These are phyloP conservation scores for Xylaria palmicola DNA, from an alignment of 495 filamentous ascomycete genomes.

Conservation along the genomic window DNA sequence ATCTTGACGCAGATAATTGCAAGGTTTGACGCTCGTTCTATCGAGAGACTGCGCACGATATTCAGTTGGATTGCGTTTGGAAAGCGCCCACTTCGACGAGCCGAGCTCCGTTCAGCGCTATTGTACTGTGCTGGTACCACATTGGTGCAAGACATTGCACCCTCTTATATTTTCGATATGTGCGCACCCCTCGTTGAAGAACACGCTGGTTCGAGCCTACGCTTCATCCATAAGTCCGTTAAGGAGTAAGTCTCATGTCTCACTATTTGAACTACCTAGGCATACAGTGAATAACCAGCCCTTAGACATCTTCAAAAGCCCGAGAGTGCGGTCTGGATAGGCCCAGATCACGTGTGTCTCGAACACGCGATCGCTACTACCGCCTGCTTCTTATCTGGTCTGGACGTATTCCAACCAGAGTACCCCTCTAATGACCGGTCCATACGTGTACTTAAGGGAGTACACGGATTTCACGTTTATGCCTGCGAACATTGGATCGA, in stretches of 20 bases:
- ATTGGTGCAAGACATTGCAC: slow-evolving; percentile 8
- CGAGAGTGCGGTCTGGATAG: slow-evolving; percentile 11
- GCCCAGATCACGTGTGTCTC: slow-evolving; percentile 1
- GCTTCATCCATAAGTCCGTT: slow-evolving; percentile 35
- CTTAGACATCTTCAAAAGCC: slow-evolving; percentile 27
- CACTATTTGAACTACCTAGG: not conserved
- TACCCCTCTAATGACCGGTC: not conserved
- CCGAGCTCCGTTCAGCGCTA: slow-evolving; percentile 32
- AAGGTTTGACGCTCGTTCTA: slow-evolving; percentile 26
- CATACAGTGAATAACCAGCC: not conserved
- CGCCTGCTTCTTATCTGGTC: not conserved
- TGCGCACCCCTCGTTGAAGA: slow-evolving; percentile 32
- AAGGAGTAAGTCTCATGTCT: slow-evolving; percentile 29
- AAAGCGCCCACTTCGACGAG: slow-evolving; percentile 26
- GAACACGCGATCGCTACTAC: slow-evolving; percentile 1
- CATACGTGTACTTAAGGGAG: slow-evolving; percentile 22
- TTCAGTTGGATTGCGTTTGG: slow-evolving; percentile 37
- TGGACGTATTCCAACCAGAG: not conserved
- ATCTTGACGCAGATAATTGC: slow-evolving; percentile 23
- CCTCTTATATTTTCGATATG: slow-evolving; percentile 31
- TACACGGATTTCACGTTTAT: slow-evolving; percentile 30
- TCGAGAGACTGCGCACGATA: slow-evolving; percentile 23
- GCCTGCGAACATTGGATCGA: slow-evolving; percentile 32
- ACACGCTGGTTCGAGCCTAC: slow-evolving; percentile 19
- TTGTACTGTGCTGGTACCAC: slow-evolving; percentile 22